phyloP scores from a whole-genome alignment of 768 basidiomycete genomes.

The Hericium coralloides region DNA sequence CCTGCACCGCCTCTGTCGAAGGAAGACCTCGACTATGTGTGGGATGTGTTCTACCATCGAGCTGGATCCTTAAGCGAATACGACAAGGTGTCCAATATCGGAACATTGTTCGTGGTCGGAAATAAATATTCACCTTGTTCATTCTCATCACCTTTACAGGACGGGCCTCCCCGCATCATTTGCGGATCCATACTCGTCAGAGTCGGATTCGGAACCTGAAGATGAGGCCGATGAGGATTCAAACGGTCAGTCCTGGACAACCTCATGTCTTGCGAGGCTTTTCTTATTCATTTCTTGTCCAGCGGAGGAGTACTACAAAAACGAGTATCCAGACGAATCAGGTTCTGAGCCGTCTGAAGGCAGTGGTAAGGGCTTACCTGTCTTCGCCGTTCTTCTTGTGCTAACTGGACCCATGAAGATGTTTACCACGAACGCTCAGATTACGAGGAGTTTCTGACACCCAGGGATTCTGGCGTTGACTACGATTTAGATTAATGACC shows the following conservation, averaged over 20 bases:
- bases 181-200: slow-evolving; percentile 38
- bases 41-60: slow-evolving; percentile 76
- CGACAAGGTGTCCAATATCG: slow-evolving; percentile 45
- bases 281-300: neutral
- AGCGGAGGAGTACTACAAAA: slow-evolving; percentile 82
- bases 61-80: slow-evolving; percentile 52
- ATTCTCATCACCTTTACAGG: slow-evolving; percentile 22
- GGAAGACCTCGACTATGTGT: slow-evolving; percentile 60
- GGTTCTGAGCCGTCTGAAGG: slow-evolving; percentile 25
- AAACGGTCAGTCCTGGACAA: slow-evolving; percentile 42
- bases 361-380: slow-evolving; percentile 1
- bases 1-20: slow-evolving; percentile 1
- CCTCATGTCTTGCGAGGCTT: neutral
- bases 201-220: slow-evolving; percentile 56
- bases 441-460: neutral
- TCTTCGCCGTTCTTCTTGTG: neutral
- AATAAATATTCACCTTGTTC: neutral
- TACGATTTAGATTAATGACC: too few species aligned
- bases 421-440: neutral
- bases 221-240: slow-evolving; percentile 82
- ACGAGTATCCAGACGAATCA: slow-evolving; percentile 77
- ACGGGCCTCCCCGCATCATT: slow-evolving; percentile 55
- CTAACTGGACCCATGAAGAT: neutral
- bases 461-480: too few species aligned
- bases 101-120: slow-evolving; percentile 46